Evolutionary conservation across 78 protist species (phyloP), one percentile per base, ranked within the genome.

Genomic region (Capsaspora owczarzaki): DNA sequence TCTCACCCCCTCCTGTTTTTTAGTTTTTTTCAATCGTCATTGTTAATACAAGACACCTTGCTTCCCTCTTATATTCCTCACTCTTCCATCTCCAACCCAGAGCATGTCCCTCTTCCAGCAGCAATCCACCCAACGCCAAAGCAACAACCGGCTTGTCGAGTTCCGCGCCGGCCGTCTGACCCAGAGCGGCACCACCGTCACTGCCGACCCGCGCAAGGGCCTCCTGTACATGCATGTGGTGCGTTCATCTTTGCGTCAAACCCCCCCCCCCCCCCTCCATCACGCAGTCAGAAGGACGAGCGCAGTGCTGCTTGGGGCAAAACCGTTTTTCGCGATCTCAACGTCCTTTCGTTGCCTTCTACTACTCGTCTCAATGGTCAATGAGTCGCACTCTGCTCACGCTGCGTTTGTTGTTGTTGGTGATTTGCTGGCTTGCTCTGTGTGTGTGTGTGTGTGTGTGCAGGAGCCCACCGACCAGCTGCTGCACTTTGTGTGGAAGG

Each of bases 401-500:
- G n/a, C n/a, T n/a, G n/a, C n/a, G n/a, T n/a, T n/a, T n/a, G n/a
- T n/a, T n/a, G n/a, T n/a, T n/a, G n/a, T n/a, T n/a, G n/a, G n/a
- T n/a, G 25, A 46, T 46, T 46, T 5, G n/a, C 8, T 1, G 3
- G 61, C 1, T 14, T 5, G 23, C 3, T 27, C 8, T 16, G 31
- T 5, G 4, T 3, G 23, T 5, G 29, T 51, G 61, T 19, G 3
- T 3, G 8, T 5, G 23, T 14, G 8, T 16, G 31, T 16, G 31
- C 16, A 3, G 70, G 41, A 46, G 78, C 10, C 42, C 4, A 41
- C 42, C 29, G 78, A 72, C 38, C 33, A 31, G 29, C 60, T 72
- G 43, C 1, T 46, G 78, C 78, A 72, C 78, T 22, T 72, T 19
- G 5, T 3, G 27, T 72, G 78, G 78, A 27, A 33, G 61, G 78